Evolutionary conservation across 2,329 filamentous ascomycete species (phyloP).

Genomic region (Pseudopithomyces maydicus): DNA sequence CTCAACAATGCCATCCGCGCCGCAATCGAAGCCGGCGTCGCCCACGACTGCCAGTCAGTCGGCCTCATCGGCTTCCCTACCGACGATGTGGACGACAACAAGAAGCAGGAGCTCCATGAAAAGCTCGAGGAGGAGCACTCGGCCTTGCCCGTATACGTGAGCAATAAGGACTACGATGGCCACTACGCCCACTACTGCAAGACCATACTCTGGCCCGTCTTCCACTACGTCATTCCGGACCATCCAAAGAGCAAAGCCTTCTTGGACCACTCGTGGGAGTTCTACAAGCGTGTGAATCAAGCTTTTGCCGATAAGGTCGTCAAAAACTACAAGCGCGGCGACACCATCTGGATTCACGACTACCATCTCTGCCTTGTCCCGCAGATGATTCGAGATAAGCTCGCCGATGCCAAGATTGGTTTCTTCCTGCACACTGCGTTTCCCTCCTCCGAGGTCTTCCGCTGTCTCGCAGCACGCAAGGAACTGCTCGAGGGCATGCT

Average conservation of each 20-base stretch:
- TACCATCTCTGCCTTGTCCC: conserved; percentile 92
- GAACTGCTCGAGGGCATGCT: conserved; percentile 91
- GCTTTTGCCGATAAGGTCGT: conserved; percentile 90
- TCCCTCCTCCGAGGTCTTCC: conserved; percentile 93
- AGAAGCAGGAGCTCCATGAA: conserved; percentile 83
- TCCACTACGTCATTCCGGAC: conserved; percentile 97
- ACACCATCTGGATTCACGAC: conserved; percentile 94
- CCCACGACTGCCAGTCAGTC: conserved; percentile 83
- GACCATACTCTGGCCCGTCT: conserved; percentile 95
- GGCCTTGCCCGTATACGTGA: conserved; percentile 82
- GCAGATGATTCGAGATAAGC: conserved; percentile 83
- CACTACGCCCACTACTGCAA: conserved; percentile 98
- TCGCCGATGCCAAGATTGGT: conserved; percentile 92
- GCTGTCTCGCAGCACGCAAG: conserved; percentile 84
- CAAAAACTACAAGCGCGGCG: conserved; percentile 89
- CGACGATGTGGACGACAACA: conserved; percentile 76
- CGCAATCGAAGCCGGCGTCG: conserved; percentile 69
- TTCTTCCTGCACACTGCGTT: conserved; percentile 97
- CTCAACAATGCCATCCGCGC: conserved; percentile 86
- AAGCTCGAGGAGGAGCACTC: conserved; percentile 80
- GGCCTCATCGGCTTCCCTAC: conserved; percentile 94
- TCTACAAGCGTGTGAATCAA: conserved; percentile 90
- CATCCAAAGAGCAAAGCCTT: conserved; percentile 98
- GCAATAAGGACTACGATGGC: conserved; percentile 90
- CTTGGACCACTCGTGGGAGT: conserved; percentile 95